Base-by-base conservation (phyloP, 164 flowering plant genomes). In the Nelumbo lutea region DNA sequence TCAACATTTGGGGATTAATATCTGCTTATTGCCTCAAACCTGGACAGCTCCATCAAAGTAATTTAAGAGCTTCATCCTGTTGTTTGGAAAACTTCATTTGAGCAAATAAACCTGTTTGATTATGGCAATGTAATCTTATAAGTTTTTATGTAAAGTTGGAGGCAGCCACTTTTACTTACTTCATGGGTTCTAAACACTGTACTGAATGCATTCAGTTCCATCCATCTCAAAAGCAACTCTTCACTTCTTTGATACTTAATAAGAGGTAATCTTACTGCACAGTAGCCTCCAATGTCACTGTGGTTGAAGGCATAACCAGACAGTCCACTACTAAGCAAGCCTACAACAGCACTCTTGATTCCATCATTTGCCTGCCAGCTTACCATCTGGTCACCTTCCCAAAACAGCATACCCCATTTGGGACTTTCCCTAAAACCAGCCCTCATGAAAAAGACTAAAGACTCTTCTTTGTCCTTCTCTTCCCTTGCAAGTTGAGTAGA, bases 351-450 rank as follows among this genome's bases (percentile, higher is more conserved):
- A 77, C 97, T 91, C 82, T 91, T 91, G 66, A 91, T 87, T 51
- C 97, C 97, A 73, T 91, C 97, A 78, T 91, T 84, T 3, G 81
- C 73, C 65, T 91, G 95, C 97, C 95, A 89, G 66, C 97, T 91
- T 45, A 91, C 95, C 97, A 91, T 91, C 77, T 91, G 97, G 70
- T 91, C 97, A 14, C 95, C 97, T 82, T 89, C 95, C 97, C 97
- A 89, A 70, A 91, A 91, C 50, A 91, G 75, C 87, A 82, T 84
- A 58, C 83, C 93, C 95, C 95, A 89, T 72, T 78, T 89, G 4
- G 97, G 97, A 67, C 90, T 91, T 40, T 82, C 80, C 72, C 88
- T 82, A 79, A 86, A 89, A 64, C 97, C 97, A 67, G 97, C 91
- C 70, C 97, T 87, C 87, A 91, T 79, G 73, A 89, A 91, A 80